Conservation (phyloP, 1,284 basidiomycete species). For the Leccinum subrobustum region DNA sequence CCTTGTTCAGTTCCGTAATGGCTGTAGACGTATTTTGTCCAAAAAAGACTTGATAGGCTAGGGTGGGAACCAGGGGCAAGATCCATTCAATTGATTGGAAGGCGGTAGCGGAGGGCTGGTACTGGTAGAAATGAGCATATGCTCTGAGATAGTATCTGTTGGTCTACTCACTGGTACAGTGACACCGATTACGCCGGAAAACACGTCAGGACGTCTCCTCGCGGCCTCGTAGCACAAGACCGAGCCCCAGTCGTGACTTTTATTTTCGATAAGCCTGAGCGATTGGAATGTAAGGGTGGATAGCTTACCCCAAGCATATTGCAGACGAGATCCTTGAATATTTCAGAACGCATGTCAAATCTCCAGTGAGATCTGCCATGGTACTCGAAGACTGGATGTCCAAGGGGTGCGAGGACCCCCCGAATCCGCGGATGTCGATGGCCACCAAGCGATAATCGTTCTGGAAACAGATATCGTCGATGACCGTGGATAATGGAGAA, state of each 20-base stretch:
- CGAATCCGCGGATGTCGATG: slow-evolving; percentile 67
- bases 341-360: slow-evolving; percentile 59
- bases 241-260: slow-evolving; percentile 73
- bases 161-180: slow-evolving; percentile 51
- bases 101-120: slow-evolving; percentile 47
- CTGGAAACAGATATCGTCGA: slow-evolving; percentile 8
- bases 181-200: slow-evolving; percentile 58
- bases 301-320: slow-evolving; percentile 58
- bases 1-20: slow-evolving; percentile 49
- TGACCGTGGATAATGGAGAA: neutral
- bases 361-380: slow-evolving; percentile 57
- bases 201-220: slow-evolving; percentile 59
- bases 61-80: slow-evolving; percentile 42
- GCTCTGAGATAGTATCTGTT: neutral
- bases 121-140: slow-evolving; percentile 37
- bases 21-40: slow-evolving; percentile 47
- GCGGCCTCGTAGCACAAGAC: slow-evolving; percentile 65
- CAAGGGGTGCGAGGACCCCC: slow-evolving; percentile 59
- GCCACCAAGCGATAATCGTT: slow-evolving; percentile 51
- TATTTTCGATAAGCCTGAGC: neutral
- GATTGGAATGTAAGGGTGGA: neutral
- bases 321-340: slow-evolving; percentile 47
- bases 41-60: slow-evolving; percentile 66
- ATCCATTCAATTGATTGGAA: slow-evolving; percentile 49
- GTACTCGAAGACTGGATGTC: slow-evolving; percentile 58